Percentiles rank a stretch among this genome's conserved stretches.
Evolutionary conservation across 805 yeast genomes (phyloP).

Genomic region (Metschnikowia chrysomelidarum): DNA sequence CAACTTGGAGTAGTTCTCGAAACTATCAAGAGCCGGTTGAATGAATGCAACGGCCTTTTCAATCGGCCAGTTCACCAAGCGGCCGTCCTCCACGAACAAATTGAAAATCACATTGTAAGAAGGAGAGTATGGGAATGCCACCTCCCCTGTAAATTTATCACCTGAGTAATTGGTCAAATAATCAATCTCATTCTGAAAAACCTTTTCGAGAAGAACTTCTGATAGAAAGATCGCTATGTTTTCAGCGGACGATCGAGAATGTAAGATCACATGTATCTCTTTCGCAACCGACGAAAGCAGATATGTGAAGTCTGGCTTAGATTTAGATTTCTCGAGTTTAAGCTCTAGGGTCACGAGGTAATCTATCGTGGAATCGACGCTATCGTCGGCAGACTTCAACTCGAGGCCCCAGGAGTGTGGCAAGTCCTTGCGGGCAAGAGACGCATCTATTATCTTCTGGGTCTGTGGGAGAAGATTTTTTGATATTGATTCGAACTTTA

Average conservation of each 20-base stretch:
- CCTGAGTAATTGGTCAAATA: conserved; percentile 2
- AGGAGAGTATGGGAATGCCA: conserved; percentile 58
- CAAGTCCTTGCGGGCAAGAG: conserved; percentile 21
- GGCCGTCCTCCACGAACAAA: conserved; percentile 67
- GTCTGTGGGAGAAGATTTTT: conserved; percentile 30
- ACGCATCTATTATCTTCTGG: conserved; percentile 36
- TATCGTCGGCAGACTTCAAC: conserved; percentile 18
- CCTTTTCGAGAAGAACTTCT: conserved; percentile 34
- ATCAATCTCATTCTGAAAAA: conserved; percentile 40
- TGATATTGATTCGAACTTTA: conserved; percentile 29
- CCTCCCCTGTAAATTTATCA: conserved; percentile 14
- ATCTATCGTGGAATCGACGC: conserved; percentile 23
- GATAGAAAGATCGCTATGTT: conserved; percentile 36
- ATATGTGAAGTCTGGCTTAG: conserved; percentile 11
- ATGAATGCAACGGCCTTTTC: conserved; percentile 52
- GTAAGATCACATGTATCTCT: conserved; percentile 30
- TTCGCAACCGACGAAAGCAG: conserved; percentile 39
- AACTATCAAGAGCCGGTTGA: conserved; percentile 50
- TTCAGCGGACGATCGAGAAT: conserved; percentile 20
- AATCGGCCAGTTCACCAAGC: conserved; percentile 72
- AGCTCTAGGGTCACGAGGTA: conserved; percentile 37
- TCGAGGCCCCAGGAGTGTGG: conserved; percentile 30
- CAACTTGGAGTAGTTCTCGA: conserved; percentile 62
- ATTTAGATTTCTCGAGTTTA: neutral
- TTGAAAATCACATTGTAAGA: conserved; percentile 74